Base-by-base conservation (phyloP, 169 alveolate species). In the Ichthyophthirius multifiliis region DNA sequence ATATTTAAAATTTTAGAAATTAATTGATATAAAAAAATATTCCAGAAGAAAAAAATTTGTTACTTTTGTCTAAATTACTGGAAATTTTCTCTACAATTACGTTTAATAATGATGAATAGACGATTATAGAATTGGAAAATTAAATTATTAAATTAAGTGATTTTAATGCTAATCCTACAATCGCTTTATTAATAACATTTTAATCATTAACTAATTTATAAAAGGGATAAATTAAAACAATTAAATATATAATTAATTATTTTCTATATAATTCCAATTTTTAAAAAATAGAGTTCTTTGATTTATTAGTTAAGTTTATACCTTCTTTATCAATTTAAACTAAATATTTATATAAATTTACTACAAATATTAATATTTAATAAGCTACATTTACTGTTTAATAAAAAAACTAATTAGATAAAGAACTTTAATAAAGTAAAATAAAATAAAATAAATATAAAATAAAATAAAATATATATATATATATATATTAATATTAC, bases 321-420 rank as follows among this genome's bases (percentile, higher is more conserved):
- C 77, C 77, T 41, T 67, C 77, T 9, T 39, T 67, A 13, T 47
- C 77, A 6, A 39, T 67, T 1, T 37, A 67, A 41, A 67, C 77
- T 7, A 67, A 39, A 67, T 32, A 67, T 2, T 16, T 67, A 5
- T 37, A 35, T 2, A 34, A 67, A n/a, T 34, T 41, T 15, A 9
- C 35, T 20, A 67, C 77, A 2, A 67, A 67, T 23, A 39, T 37
- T 41, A 32, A 30, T 12, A 18, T 34, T 41, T 9, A 35, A 37
- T 39, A 30, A 5, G n/a, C 12, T 12, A 37, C 48, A 6, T 15
- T 37, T 15, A 16, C 45, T 9, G 5, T 34, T 16, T 47, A 37
- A 5, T 47, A 34, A 10, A 4, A 32, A 16, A 20, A 35, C 55
- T 15, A 37, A 30, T n/a, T 34, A 37, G 55, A 37, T 34, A 5